Conservation (phyloP, 2,329 filamentous ascomycete species). For the Emmonsiellopsis sp. region DNA sequence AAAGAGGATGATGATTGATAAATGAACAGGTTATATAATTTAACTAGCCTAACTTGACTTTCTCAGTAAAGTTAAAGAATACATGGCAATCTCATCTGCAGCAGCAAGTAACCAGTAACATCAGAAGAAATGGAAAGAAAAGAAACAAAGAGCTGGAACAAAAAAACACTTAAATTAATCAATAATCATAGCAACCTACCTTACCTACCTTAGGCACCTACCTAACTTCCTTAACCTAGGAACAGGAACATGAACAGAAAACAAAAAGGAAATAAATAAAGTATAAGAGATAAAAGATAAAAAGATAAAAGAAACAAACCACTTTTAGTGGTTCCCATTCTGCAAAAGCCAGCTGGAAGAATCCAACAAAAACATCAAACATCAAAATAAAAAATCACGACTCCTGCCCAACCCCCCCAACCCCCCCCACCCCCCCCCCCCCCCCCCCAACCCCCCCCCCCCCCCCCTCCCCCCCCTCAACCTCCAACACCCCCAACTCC, state of each 20-base stretch:
- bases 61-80: no score
- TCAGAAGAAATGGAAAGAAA: no score
- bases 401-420: neutral
- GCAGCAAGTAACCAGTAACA: no score
- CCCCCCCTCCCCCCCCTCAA: constrained; percentile 4
- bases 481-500: constrained; percentile 24
- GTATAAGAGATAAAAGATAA: constrained; percentile 13
- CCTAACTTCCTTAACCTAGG: neutral
- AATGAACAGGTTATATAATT: no score
- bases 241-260: constrained; percentile 14
- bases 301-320: constrained; percentile 12
- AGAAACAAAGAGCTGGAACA: no score
- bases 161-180: no score
- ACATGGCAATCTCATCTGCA: no score
- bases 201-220: no score
- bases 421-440: neutral
- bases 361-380: constrained; percentile 5
- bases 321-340: constrained; percentile 5
- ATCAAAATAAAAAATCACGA: neutral
- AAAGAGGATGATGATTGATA: no score
- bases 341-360: constrained; percentile 9
- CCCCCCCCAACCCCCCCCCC: neutral
- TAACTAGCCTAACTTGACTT: no score
- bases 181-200: no score
- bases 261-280: constrained; percentile 13